A percentile compares a stretch with the other conserved stretches of the same genome.
These are phyloP conservation scores for Acmispon strigosus DNA, from an alignment of 306 rosid genomes.

Conservation along the genomic window DNA sequence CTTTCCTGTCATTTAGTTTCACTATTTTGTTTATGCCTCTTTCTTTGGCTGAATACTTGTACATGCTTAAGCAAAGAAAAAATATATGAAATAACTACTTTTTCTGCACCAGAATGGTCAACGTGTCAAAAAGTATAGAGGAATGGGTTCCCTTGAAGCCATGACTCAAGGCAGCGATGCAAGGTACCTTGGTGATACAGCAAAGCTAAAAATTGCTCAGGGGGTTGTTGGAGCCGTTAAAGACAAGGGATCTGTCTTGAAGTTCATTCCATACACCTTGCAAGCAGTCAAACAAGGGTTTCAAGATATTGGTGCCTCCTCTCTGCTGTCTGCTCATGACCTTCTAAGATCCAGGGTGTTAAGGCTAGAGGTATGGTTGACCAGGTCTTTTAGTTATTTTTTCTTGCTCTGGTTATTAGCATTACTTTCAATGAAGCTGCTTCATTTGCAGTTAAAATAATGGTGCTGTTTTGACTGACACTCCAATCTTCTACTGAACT, in stretches of 20 bases:
- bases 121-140: slow-evolving; percentile 75
- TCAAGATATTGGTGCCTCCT: slow-evolving; percentile 92
- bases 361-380: slow-evolving; percentile 74
- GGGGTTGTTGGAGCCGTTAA: slow-evolving; percentile 95
- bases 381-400: background rate
- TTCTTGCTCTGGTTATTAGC: slow-evolving; percentile 1
- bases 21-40: background rate
- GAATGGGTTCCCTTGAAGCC: slow-evolving; percentile 98
- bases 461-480: background rate
- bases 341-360: slow-evolving; percentile 61
- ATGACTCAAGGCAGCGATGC: slow-evolving; percentile 95
- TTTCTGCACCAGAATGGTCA: slow-evolving; percentile 57
- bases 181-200: slow-evolving; percentile 80
- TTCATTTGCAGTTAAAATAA: background rate
- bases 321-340: slow-evolving; percentile 81
- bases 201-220: slow-evolving; percentile 86
- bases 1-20: background rate
- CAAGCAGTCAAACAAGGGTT: slow-evolving; percentile 98
- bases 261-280: slow-evolving; percentile 83
- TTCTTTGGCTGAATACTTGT: background rate
- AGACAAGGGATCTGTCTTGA: slow-evolving; percentile 88
- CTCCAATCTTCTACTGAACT: background rate
- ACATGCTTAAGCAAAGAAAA: background rate
- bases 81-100: background rate
- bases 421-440: background rate